A percentile compares a stretch with the other conserved stretches of the same genome.
Conservation (phyloP, 495 filamentous ascomycete species). For the Tetracladium marchalianum region DNA sequence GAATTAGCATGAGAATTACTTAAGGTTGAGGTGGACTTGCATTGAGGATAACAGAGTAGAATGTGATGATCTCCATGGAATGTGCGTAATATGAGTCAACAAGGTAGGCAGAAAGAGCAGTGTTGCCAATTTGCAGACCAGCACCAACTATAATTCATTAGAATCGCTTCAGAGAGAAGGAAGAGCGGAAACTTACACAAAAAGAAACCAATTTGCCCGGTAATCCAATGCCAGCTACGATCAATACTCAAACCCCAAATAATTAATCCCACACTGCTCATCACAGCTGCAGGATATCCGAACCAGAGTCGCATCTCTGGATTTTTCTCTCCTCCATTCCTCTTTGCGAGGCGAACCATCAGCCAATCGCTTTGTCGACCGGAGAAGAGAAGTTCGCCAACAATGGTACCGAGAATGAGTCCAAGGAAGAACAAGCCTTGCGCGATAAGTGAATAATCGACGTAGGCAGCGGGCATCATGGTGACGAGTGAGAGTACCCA, state of each 20-base stretch:
- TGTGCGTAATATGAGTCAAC: constrained; percentile 50
- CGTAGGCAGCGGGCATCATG: constrained; percentile 49
- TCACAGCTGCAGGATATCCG: constrained; percentile 1
- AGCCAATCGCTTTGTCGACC: constrained; percentile 44
- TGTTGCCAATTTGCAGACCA: constrained; percentile 54
- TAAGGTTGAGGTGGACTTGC: neutral
- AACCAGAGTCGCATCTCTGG: constrained; percentile 54
- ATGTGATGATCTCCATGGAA: constrained; percentile 48
- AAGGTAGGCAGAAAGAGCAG: constrained; percentile 43
- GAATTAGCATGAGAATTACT: neutral
- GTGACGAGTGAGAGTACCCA: constrained; percentile 54
- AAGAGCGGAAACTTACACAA: constrained; percentile 19
- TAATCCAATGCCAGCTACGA: constrained; percentile 46
- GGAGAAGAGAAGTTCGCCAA: constrained; percentile 45
- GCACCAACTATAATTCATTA: constrained; percentile 33
- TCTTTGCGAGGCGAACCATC: constrained; percentile 34
- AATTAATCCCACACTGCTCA: constrained; percentile 20
- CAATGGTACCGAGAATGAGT: constrained; percentile 44
- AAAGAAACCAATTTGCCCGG: constrained; percentile 51
- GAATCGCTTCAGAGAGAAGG: neutral
- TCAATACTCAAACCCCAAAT: constrained; percentile 52
- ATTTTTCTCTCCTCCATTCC: constrained; percentile 33
- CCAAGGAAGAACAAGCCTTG: constrained; percentile 51
- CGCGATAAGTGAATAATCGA: constrained; percentile 36
- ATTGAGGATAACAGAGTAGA: constrained; percentile 54